Conservation (phyloP, 352 stramenopile genomes). For the Phytophthora citricola region DNA sequence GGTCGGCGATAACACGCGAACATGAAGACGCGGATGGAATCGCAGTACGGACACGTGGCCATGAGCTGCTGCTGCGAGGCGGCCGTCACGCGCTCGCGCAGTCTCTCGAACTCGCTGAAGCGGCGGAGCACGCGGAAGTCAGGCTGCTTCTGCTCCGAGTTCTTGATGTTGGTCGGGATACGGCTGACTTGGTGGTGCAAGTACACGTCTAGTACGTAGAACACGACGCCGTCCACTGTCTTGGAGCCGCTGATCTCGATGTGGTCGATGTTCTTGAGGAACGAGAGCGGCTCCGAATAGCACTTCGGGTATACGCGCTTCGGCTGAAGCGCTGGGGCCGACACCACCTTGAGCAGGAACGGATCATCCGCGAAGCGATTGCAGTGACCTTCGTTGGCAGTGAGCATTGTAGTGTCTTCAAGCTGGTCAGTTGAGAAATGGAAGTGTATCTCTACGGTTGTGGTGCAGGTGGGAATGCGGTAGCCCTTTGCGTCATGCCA, state of each 20-base stretch:
- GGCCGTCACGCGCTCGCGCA: constrained; percentile 27
- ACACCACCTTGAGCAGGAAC: constrained; percentile 9
- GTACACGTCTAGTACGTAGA: constrained; percentile 61
- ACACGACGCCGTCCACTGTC: constrained; percentile 45
- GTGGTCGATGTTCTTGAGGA: constrained; percentile 45
- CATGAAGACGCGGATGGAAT: constrained; percentile 41
- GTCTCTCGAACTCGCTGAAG: constrained; percentile 40
- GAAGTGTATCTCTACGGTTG: neutral
- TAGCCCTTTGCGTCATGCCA: constrained; percentile 4
- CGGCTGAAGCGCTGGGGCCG: constrained; percentile 24
- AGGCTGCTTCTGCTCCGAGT: constrained; percentile 10
- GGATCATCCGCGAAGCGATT: constrained; percentile 10
- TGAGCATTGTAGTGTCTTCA: constrained; percentile 3
- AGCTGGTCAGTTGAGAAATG: constrained; percentile 25
- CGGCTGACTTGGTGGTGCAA: constrained; percentile 48
- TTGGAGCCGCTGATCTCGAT: constrained; percentile 46
- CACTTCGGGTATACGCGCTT: constrained; percentile 33
- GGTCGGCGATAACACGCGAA: constrained; percentile 42
- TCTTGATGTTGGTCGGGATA: constrained; percentile 51
- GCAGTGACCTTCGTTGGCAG: neutral
- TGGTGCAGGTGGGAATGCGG: constrained; percentile 6
- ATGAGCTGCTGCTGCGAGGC: constrained; percentile 34
- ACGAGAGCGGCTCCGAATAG: constrained; percentile 36
- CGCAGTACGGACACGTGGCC: constrained; percentile 35
- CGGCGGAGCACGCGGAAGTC: constrained; percentile 40